Conservation (phyloP, 768 basidiomycete species). For the Suillus placidus region DNA sequence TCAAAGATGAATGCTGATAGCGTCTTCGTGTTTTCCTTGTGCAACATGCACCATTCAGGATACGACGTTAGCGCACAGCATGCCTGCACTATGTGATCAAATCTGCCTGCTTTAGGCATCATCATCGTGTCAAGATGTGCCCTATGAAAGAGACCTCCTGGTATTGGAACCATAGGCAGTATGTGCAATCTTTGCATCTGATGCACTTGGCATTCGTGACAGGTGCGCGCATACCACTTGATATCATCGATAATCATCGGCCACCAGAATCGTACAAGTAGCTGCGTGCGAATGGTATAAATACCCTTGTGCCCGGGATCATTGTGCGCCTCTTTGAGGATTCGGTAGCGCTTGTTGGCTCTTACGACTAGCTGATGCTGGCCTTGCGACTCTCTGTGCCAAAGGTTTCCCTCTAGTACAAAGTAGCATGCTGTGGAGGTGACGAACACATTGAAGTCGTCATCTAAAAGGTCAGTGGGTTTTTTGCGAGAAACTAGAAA, state of each 20-base stretch:
- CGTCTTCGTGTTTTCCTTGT: constrained; percentile 19
- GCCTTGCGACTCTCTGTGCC: too few relatives aligned
- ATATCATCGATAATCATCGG: neutral
- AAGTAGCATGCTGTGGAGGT: too few relatives aligned
- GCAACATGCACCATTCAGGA: constrained; percentile 34
- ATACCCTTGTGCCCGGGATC: too few relatives aligned
- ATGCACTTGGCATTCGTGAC: neutral
- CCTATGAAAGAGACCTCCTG: neutral
- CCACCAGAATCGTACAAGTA: neutral
- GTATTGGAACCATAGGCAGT: neutral
- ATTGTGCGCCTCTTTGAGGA: too few relatives aligned
- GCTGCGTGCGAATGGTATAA: neutral
- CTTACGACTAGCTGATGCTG: too few relatives aligned
- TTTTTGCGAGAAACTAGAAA: too few relatives aligned
- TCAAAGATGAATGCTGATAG: constrained; percentile 20
- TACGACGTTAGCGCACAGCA: neutral
- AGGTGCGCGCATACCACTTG: constrained; percentile 2
- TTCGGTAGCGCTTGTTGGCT: too few relatives aligned
- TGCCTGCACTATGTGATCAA: constrained; percentile 23
- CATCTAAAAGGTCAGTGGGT: too few relatives aligned
- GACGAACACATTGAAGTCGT: too few relatives aligned
- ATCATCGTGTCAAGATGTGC: too few relatives aligned
- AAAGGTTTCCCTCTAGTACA: too few relatives aligned
- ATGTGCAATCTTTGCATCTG: neutral
- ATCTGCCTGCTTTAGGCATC: too few relatives aligned